phyloP scores from a whole-genome alignment of 345 rosid species.

The Arabidopsis arenosa region DNA sequence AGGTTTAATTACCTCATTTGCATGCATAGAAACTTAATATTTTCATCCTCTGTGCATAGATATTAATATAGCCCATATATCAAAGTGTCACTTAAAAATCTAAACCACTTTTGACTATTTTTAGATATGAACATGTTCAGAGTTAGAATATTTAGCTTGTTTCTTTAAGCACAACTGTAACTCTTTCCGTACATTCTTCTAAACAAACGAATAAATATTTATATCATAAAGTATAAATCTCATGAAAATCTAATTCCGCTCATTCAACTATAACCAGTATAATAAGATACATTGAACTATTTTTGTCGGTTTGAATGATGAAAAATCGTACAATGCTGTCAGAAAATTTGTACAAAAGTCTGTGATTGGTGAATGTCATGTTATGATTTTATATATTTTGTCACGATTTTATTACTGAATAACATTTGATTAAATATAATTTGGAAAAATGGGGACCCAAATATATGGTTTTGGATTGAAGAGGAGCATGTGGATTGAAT shows the following conservation, averaged over 20 bases:
- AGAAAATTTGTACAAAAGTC: slow-evolving; percentile 25
- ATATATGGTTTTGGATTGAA: slow-evolving; percentile 29
- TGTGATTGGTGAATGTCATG: slow-evolving; percentile 36
- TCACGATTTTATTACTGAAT: background rate
- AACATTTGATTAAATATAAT: background rate
- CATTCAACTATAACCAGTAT: background rate
- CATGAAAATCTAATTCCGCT: background rate
- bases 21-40: no score
- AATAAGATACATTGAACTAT: slow-evolving; percentile 19
- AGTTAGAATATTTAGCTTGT: background rate
- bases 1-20: no score
- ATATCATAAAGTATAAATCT: background rate
- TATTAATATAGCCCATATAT: no score
- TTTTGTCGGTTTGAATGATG: slow-evolving; percentile 31
- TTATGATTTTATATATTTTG: slow-evolving; percentile 1
- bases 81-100: background rate
- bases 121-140: background rate
- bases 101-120: background rate
- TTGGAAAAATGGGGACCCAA: background rate
- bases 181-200: slow-evolving; percentile 12
- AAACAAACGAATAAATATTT: background rate
- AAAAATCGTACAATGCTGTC: slow-evolving; percentile 31
- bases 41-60: no score
- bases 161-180: background rate
- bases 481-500: slow-evolving; percentile 38